A percentile compares a stretch with the other conserved stretches of the same genome.
phyloP scores from a whole-genome alignment of 768 basidiomycete species.

The Rhodosporidiobolus sp. region DNA sequence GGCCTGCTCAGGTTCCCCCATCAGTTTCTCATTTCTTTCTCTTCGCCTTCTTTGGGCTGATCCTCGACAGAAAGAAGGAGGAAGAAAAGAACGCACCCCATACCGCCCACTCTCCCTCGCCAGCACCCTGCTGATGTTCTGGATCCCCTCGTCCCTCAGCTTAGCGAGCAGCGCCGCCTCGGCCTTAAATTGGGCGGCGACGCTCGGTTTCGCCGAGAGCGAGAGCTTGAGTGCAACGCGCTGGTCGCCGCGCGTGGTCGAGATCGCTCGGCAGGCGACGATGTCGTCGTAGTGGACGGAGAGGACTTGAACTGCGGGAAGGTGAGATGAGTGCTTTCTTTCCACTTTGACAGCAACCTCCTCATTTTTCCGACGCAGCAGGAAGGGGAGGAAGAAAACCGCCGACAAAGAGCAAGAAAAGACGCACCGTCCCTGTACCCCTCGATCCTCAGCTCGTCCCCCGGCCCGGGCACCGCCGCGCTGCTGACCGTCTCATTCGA shows the following conservation, averaged over 20 bases:
- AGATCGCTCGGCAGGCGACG: conserved; percentile 33
- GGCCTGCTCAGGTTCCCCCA: neutral
- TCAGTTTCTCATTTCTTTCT: neutral
- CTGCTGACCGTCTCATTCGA: conserved; percentile 10
- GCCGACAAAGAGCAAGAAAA: too few relatives aligned
- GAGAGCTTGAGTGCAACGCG: conserved; percentile 28
- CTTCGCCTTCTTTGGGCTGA: neutral
- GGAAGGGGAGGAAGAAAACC: neutral
- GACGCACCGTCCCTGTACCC: conserved; percentile 31
- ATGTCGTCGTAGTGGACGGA: conserved; percentile 35
- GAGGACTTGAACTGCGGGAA: conserved; percentile 12
- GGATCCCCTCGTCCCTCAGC: conserved; percentile 16
- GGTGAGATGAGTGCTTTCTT: neutral
- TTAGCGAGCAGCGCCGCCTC: conserved; percentile 13
- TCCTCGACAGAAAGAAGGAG: neutral
- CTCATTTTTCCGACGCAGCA: too few relatives aligned
- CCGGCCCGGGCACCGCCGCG: neutral
- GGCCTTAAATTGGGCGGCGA: conserved; percentile 32
- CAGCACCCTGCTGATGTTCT: conserved; percentile 24
- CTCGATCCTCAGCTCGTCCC: conserved; percentile 26
- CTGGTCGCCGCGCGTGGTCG: conserved; percentile 18
- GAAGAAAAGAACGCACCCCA: conserved; percentile 26
- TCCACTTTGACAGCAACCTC: too few relatives aligned
- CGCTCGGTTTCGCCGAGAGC: conserved; percentile 21
- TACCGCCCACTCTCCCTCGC: conserved; percentile 28